Evolutionary conservation across 106 monocot species (phyloP).

Genomic region (Phalaenopsis aphrodite): DNA sequence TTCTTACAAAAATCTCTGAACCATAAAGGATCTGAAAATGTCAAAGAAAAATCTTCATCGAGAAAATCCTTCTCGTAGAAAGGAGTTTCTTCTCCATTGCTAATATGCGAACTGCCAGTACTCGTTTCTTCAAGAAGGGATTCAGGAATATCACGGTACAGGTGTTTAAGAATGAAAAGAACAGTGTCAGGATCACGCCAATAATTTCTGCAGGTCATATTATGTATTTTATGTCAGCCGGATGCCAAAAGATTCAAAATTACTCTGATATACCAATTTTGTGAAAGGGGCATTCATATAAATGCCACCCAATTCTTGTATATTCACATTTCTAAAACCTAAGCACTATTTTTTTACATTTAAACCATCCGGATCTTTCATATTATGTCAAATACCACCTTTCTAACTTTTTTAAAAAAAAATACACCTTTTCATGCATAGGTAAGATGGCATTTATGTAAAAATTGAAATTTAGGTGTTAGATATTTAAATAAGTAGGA

Average conservation of each 20-base stretch:
- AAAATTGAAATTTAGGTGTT: too few relatives aligned
- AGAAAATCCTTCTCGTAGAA: conserved; percentile 63
- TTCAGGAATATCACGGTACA: conserved; percentile 86
- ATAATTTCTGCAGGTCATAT: conserved; percentile 57
- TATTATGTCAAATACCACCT: too few relatives aligned
- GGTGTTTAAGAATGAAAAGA: conserved; percentile 89
- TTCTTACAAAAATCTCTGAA: conserved; percentile 69
- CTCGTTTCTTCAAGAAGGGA: conserved; percentile 28
- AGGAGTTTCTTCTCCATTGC: conserved; percentile 17
- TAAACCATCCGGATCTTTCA: too few relatives aligned
- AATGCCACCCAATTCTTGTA: too few relatives aligned
- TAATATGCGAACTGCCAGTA: conserved; percentile 2
- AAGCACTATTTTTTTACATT: too few relatives aligned
- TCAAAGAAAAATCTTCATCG: conserved; percentile 82
- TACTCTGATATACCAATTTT: background rate
- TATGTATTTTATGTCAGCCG: background rate
- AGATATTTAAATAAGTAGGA: too few relatives aligned
- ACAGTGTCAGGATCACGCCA: conserved; percentile 97
- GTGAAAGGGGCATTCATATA: background rate
- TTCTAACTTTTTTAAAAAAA: too few relatives aligned
- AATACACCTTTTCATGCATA: too few relatives aligned
- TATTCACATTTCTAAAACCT: too few relatives aligned
- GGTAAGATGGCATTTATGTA: too few relatives aligned
- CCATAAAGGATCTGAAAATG: conserved; percentile 52
- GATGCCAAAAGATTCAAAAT: background rate